Evolutionary conservation across 2,329 filamentous ascomycete genomes (phyloP), one percentile per base, ranked within the genome.

Genomic region (Dothideomycetes sp.): DNA sequence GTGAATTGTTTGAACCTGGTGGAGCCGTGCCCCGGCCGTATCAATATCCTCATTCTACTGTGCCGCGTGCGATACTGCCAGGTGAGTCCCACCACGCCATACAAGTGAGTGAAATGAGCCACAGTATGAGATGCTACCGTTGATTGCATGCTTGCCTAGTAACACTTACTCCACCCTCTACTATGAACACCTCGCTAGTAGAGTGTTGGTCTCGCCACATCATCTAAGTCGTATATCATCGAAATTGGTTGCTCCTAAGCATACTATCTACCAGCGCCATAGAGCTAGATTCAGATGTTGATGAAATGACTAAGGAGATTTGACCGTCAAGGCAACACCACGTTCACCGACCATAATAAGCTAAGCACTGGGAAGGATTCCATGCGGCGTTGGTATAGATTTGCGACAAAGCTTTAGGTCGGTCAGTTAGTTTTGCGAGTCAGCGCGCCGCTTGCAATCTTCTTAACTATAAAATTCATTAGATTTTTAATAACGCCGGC

Each of bases 121-220:
- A 6, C 13, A 22, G 18, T 5, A n/a, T 2, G n/a, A 22, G 18
- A 22, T 4, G 19, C 19, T 29, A 12, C 27, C 16, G 15, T 19
- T 19, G 11, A 19, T 13, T 29, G 10, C 15, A 28, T 37, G 19
- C 23, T 28, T 37, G 3, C 24, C 24, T 37, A 37, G 16, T 37
- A 20, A 11, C 11, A 19, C 24, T 29, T 29, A 37, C 19, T 29
- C 34, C 16, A 29, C 34, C 15, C 34, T 37, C 15, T 29, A n/a
- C 34, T 37, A 37, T 37, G 11, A 29, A 19, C n/a, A 29, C 24
- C 24, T 37, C 24, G 24, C 34, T 37, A 37, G 34, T 37, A 37
- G 15, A 29, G 16, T 29, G 18, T 28, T 29, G 29, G 34, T 29
- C 34, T 37, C 24, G 13, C 23, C 16, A 7, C 19, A 37, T 29